Evolutionary conservation across 2,329 filamentous ascomycete species (phyloP), one percentile per base, ranked within the genome.

Genomic region (Dothistroma pini): DNA sequence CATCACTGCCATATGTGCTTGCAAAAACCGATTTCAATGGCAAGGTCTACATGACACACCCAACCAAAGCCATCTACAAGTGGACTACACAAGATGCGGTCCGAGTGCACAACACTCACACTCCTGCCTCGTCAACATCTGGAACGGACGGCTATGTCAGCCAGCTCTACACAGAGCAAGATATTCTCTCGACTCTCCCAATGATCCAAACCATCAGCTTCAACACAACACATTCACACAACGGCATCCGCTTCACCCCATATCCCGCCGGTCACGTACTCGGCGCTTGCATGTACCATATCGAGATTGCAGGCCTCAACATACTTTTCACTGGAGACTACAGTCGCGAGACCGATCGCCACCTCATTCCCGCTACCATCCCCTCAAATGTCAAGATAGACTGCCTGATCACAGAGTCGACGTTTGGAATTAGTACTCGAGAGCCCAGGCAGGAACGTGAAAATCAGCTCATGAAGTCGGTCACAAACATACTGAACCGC

Each of bases 1-100:
- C 93, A 16, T 96, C 93, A n/a, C 81, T 99, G 52, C 95, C 95
- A 50, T 99, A 97, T 75, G 95, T 99, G 62, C 84, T 99, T 66
- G 90, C 93, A 66, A 99, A 99, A 80, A 97, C 95, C 41, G 97
- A 97, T 76, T 99, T 99, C 81, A 89, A 90, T 67, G 95, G 95
- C 54, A 87, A 93, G 22, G 93, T 97, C 63, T 97, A 97, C 80
- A 99, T 97, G 93, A 99, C 95, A 56, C 95, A 99, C 80, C 92
- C 95, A 1, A 99, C 95, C 52, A 97, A 99, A 77, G 95, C 95
- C 70, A 99, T 99, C 75, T 99, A 99, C 84, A 97, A 97, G 79
- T 97, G 95, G 93, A 86, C 97, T 56, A 97, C 97, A 65, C 92
- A 96, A 76, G 95, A 99, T 77, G 96, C 92, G 68, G 91, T 99